phyloP scores from a whole-genome alignment of 2,329 filamentous ascomycete species.

The Fusarium tuaranense region DNA sequence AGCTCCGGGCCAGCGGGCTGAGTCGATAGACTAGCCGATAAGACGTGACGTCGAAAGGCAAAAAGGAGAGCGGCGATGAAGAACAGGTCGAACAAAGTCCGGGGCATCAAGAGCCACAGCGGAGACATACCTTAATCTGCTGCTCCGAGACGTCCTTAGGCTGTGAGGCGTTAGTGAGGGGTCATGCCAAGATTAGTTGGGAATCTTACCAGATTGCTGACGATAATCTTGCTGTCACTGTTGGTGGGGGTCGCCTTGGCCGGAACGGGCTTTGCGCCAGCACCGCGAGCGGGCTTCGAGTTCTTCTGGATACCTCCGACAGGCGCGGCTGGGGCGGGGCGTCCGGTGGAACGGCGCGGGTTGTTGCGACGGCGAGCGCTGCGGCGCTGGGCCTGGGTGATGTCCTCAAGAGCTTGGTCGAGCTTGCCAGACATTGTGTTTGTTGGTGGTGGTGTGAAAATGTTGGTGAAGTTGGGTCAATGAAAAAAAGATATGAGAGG shows the following conservation, averaged over 20 bases:
- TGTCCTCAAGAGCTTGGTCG: conserved; percentile 97
- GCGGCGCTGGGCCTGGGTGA: conserved; percentile 81
- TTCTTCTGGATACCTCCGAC: conserved; percentile 89
- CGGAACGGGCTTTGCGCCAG: conserved; percentile 70
- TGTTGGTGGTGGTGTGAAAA: conserved; percentile 19
- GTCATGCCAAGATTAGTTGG: background rate
- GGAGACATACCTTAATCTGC: conserved; percentile 99
- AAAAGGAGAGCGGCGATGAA: conserved; percentile 54
- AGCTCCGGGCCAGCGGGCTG: conserved; percentile 38
- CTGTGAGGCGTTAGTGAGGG: conserved; percentile 68
- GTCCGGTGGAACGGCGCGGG: conserved; percentile 61
- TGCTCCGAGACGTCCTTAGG: conserved; percentile 95
- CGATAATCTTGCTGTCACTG: conserved; percentile 95
- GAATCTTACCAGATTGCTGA: conserved; percentile 92
- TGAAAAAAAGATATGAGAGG: conserved; percentile 7
- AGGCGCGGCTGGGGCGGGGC: conserved; percentile 73
- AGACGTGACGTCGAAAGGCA: conserved; percentile 46
- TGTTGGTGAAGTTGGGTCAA: conserved; percentile 25
- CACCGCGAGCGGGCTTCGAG: conserved; percentile 70
- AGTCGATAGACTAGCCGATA: conserved; percentile 33
- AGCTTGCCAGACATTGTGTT: conserved; percentile 91
- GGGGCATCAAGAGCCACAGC: conserved; percentile 75
- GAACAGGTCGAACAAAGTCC: conserved; percentile 76
- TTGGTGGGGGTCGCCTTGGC: conserved; percentile 70
- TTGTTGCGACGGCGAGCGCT: conserved; percentile 66